A percentile compares a stretch with the other conserved stretches of the same genome.
phyloP scores from a whole-genome alignment of 257 asterid species.

The Rauvolfia tetraphylla region DNA sequence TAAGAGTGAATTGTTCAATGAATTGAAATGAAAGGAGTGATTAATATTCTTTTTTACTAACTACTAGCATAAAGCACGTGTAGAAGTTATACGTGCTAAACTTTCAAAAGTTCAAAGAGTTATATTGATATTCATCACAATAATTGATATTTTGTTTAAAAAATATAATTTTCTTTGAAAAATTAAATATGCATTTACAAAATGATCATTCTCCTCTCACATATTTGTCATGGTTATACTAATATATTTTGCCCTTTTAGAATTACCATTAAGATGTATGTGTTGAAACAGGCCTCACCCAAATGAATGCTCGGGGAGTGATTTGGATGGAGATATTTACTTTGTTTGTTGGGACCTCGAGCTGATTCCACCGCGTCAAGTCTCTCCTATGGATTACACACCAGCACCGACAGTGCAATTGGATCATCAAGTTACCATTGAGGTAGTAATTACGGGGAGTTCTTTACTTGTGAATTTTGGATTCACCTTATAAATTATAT shows the following conservation, averaged over 20 bases:
- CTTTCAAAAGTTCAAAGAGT: too few species aligned
- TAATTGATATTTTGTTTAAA: not conserved
- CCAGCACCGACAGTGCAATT: slow-evolving; percentile 54
- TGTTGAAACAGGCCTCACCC: slow-evolving; percentile 74
- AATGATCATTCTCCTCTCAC: not conserved
- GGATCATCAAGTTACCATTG: slow-evolving; percentile 70
- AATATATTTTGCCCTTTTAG: not conserved
- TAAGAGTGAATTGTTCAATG: too few species aligned
- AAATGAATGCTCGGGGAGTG: slow-evolving; percentile 97
- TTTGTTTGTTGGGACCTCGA: slow-evolving; percentile 90
- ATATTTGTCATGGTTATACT: not conserved
- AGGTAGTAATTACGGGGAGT: slow-evolving; percentile 35
- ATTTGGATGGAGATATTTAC: slow-evolving; percentile 92
- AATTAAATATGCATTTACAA: not conserved
- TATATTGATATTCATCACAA: too few species aligned
- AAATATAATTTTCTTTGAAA: not conserved
- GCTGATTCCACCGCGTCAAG: slow-evolving; percentile 53
- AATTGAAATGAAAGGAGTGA: too few species aligned
- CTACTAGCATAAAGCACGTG: too few species aligned
- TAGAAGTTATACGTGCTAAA: too few species aligned
- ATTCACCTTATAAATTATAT: not conserved
- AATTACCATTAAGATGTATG: not conserved
- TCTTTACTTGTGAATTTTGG: not conserved
- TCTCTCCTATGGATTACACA: slow-evolving; percentile 59
- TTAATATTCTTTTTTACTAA: too few species aligned